Conservation (phyloP, 495 filamentous ascomycete species). For the Parachaetomium inaequale region DNA sequence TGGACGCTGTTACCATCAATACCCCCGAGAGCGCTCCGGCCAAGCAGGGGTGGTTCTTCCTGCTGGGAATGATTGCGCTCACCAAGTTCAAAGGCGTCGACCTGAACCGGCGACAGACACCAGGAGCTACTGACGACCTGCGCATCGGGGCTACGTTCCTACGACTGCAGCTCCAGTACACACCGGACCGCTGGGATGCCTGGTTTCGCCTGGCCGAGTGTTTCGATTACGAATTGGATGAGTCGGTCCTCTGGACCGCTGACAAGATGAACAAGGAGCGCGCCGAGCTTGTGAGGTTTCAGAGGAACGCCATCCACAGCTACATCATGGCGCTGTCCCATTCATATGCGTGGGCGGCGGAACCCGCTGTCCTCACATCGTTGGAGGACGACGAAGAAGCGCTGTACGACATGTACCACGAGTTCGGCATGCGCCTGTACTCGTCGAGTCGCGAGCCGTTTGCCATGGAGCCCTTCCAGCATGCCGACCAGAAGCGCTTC, state of each 20-base stretch:
- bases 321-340: constrained; percentile 84
- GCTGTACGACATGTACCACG: constrained; percentile 78
- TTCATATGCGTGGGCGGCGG: constrained; percentile 59
- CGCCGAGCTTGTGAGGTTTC: constrained; percentile 65
- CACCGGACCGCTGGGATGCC: constrained; percentile 82
- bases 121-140: constrained; percentile 78
- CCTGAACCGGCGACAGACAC: constrained; percentile 68
- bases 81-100: constrained; percentile 75
- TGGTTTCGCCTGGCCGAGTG: constrained; percentile 94
- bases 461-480: constrained; percentile 77
- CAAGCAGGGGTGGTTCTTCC: constrained; percentile 85
- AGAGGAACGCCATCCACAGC: constrained; percentile 85
- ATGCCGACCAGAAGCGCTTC: constrained; percentile 70
- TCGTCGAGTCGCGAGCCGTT: constrained; percentile 87
- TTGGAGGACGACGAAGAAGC: constrained; percentile 60
- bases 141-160: constrained; percentile 80
- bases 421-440: constrained; percentile 88
- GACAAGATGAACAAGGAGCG: constrained; percentile 91
- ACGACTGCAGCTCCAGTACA: constrained; percentile 80
- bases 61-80: constrained; percentile 81
- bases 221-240: constrained; percentile 87
- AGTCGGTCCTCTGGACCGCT: constrained; percentile 88
- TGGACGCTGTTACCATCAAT: constrained; percentile 51
- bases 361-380: constrained; percentile 37
- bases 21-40: constrained; percentile 58